phyloP scores from a whole-genome alignment of 352 stramenopile species.

The Lagenidium giganteum region DNA sequence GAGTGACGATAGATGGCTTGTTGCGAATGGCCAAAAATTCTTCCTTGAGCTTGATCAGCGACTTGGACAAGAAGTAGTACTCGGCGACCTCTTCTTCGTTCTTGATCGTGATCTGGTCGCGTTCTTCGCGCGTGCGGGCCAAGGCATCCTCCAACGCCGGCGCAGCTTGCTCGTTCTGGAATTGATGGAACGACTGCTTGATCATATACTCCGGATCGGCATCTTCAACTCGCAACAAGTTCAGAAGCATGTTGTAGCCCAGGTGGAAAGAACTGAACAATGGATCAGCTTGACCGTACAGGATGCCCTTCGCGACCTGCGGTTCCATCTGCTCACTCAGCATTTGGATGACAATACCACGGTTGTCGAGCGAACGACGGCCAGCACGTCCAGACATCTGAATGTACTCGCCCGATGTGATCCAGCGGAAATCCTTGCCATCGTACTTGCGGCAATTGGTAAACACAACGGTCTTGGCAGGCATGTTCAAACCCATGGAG shows the following conservation, averaged over 20 bases:
- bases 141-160: constrained; percentile 76
- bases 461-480: constrained; percentile 99
- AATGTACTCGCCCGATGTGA: constrained; percentile 95
- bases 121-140: constrained; percentile 75
- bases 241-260: constrained; percentile 99
- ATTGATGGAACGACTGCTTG: constrained; percentile 96
- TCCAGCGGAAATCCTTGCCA: constrained; percentile 94
- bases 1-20: constrained; percentile 89
- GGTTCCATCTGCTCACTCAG: constrained; percentile 99
- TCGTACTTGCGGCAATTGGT: constrained; percentile 97
- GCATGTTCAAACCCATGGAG: constrained; percentile 99
- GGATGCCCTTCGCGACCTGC: constrained; percentile 91
- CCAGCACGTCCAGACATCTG: constrained; percentile 97
- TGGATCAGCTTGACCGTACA: constrained; percentile 77
- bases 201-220: constrained; percentile 97
- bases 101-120: constrained; percentile 87
- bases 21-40: constrained; percentile 92
- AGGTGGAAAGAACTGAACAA: constrained; percentile 93
- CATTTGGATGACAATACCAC: constrained; percentile 99
- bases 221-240: constrained; percentile 98
- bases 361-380: constrained; percentile 96
- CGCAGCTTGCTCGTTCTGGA: constrained; percentile 83
- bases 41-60: constrained; percentile 89
- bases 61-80: constrained; percentile 88
- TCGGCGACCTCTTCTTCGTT: constrained; percentile 85